These are phyloP conservation scores for Lyophyllum atratum DNA, from an alignment of 768 basidiomycete species.

Conservation along the genomic window DNA sequence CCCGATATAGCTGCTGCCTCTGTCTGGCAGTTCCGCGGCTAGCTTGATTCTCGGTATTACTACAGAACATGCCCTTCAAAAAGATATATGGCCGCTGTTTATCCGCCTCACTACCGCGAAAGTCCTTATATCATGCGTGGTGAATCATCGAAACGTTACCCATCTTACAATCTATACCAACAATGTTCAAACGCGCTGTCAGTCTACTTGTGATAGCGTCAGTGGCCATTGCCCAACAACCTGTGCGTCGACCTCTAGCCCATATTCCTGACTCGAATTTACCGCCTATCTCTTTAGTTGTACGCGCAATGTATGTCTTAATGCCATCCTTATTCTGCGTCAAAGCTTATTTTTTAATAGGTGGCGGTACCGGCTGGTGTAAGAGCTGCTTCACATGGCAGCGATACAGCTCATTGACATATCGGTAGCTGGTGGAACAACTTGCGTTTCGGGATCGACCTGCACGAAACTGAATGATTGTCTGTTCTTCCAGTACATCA, in stretches of 20 bases:
- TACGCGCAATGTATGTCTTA: constrained; percentile 23
- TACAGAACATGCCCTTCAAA: background rate
- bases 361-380: constrained; percentile 27
- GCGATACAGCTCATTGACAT: background rate
- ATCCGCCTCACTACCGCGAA: background rate
- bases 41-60: constrained; percentile 6
- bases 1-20: no score
- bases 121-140: background rate
- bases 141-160: background rate
- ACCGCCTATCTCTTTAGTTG: background rate
- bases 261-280: background rate
- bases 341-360: constrained; percentile 9
- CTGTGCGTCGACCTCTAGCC: constrained; percentile 12
- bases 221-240: constrained; percentile 21
- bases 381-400: constrained; percentile 2
- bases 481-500: constrained; percentile 11
- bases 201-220: constrained; percentile 12
- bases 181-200: constrained; percentile 14
- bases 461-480: constrained; percentile 36
- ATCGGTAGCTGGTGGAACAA: constrained; percentile 29
- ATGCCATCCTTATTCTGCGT: background rate
- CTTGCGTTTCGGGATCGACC: constrained; percentile 36
- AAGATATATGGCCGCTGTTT: constrained; percentile 4
- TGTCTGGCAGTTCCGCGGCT: background rate
- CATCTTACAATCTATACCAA: background rate